Evolutionary conservation across 352 stramenopile species (phyloP).

Genomic region (Globisporangium yorkense): DNA sequence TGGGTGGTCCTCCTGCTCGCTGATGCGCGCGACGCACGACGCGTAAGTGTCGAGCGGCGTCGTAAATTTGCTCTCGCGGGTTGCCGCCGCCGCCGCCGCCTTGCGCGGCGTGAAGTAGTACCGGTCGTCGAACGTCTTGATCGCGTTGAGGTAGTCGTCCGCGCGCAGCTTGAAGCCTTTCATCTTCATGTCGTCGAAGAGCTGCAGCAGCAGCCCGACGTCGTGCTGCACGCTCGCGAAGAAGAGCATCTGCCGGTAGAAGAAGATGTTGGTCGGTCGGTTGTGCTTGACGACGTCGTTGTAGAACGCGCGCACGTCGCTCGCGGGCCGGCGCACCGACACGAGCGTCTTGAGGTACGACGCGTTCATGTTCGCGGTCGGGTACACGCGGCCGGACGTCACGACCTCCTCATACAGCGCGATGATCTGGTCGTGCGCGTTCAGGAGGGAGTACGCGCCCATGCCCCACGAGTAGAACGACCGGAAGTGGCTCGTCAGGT

Average conservation of each 20-base stretch:
- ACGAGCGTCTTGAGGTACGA: constrained; percentile 49
- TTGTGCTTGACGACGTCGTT: constrained; percentile 27
- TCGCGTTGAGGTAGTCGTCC: constrained; percentile 45
- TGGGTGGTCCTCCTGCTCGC: constrained; percentile 33
- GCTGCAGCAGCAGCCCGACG: constrained; percentile 21
- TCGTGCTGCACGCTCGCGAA: constrained; percentile 25
- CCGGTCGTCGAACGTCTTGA: constrained; percentile 36
- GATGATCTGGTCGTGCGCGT: constrained; percentile 28
- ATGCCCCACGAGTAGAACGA: constrained; percentile 70
- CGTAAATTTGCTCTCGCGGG: constrained; percentile 9
- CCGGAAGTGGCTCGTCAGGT: constrained; percentile 36
- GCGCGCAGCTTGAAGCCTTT: constrained; percentile 59
- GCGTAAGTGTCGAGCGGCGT: constrained; percentile 38
- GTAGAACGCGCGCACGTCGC: constrained; percentile 48
- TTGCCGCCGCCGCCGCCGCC: neutral
- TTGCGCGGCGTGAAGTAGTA: constrained; percentile 27
- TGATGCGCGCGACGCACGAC: constrained; percentile 34
- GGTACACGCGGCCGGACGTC: constrained; percentile 29
- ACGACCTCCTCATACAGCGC: constrained; percentile 41
- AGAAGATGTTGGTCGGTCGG: constrained; percentile 47
- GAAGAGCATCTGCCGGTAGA: constrained; percentile 56
- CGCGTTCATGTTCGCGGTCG: constrained; percentile 60
- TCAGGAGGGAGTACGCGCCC: constrained; percentile 27
- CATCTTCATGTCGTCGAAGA: constrained; percentile 61
- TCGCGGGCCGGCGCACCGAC: constrained; percentile 18